A percentile compares a stretch with the other conserved stretches of the same genome.
Conservation (phyloP, 23 red algal genomes). For the Cyanidioschyzon merolae region DNA sequence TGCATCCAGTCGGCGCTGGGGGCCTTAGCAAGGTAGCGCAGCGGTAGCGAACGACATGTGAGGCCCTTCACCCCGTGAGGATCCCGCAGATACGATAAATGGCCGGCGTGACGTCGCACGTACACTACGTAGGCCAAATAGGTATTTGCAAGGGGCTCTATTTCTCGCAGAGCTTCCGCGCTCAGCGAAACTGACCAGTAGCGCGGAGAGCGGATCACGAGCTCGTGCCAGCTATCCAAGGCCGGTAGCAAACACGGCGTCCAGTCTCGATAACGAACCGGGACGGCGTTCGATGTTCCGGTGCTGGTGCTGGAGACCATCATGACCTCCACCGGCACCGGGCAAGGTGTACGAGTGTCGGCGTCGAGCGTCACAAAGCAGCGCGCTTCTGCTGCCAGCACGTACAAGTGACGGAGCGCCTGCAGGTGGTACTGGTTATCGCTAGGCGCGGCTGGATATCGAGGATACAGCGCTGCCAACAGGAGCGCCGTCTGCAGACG, state of each 20-base stretch:
- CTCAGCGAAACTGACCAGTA: conserved; percentile 39
- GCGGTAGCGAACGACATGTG: conserved; percentile 36
- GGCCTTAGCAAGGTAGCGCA: neutral
- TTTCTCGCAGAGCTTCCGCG: neutral
- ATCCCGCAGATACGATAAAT: conserved; percentile 64
- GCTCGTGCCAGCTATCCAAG: conserved; percentile 10
- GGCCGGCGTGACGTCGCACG: conserved; percentile 68
- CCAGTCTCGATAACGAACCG: neutral
- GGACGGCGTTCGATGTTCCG: neutral
- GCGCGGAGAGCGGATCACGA: conserved; percentile 47
- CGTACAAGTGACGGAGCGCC: conserved; percentile 87
- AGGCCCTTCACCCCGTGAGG: conserved; percentile 60
- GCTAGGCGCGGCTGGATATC: conserved; percentile 43
- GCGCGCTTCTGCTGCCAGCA: conserved; percentile 61
- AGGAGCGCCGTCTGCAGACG: conserved; percentile 50
- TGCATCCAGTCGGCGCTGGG: conserved; percentile 7
- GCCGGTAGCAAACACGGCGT: conserved; percentile 80
- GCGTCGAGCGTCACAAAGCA: conserved; percentile 70
- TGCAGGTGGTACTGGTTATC: conserved; percentile 97
- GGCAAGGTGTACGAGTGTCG: conserved; percentile 53
- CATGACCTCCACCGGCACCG: conserved; percentile 46
- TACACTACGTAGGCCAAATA: conserved; percentile 36
- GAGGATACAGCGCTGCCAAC: conserved; percentile 58
- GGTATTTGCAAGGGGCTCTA: conserved; percentile 23
- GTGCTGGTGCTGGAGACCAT: conserved; percentile 11